A percentile compares a stretch with the other conserved stretches of the same genome.
Conservation (phyloP, 1,284 basidiomycete genomes). For the Sporisorium sorghi region DNA sequence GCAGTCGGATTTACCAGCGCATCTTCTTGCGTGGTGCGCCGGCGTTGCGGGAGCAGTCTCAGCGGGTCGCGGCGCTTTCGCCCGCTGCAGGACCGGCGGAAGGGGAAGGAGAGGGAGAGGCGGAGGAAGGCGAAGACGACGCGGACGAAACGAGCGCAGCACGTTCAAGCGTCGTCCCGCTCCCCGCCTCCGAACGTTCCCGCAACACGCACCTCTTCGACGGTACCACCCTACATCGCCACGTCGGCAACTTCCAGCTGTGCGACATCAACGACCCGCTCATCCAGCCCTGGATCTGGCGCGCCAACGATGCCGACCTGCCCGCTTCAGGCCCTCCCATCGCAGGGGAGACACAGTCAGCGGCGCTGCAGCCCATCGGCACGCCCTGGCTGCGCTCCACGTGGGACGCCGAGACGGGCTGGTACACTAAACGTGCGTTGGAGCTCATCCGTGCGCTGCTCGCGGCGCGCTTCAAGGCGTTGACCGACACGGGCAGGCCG, state of each 20-base stretch:
- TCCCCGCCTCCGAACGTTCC: neutral
- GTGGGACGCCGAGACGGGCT: constrained; percentile 50
- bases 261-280: constrained; percentile 89
- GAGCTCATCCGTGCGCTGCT: constrained; percentile 52
- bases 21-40: constrained; percentile 41
- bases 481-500: constrained; percentile 23
- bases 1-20: constrained; percentile 75
- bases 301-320: constrained; percentile 11
- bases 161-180: constrained; percentile 10
- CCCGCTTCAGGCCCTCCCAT: too few species aligned
- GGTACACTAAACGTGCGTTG: constrained; percentile 53
- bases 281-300: constrained; percentile 49
- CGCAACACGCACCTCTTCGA: constrained; percentile 85
- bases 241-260: constrained; percentile 90
- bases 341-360: too few species aligned
- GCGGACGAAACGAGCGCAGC: neutral
- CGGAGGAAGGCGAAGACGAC: constrained; percentile 3
- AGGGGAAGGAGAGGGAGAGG: constrained; percentile 3
- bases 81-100: neutral
- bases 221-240: constrained; percentile 80
- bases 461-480: constrained; percentile 42
- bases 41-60: neutral
- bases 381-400: constrained; percentile 17
- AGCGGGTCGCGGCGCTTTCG: neutral
- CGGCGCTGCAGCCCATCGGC: constrained; percentile 1